Conservation (phyloP, 1,139 yeast species). For the Candida sp. region DNA sequence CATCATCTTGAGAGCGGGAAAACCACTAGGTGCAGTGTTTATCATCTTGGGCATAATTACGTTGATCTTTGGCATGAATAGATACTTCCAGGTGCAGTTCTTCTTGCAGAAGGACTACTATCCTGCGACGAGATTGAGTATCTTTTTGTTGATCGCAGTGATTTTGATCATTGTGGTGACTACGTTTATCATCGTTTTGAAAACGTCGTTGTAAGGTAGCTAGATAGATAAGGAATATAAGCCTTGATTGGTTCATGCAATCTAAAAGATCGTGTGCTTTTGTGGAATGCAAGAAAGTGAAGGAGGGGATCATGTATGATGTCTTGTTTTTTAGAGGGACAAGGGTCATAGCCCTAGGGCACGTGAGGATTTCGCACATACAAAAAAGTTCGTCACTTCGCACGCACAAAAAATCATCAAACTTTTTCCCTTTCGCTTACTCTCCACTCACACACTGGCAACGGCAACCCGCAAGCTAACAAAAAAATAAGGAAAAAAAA, state of each 20-base stretch:
- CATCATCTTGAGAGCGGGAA: constrained; percentile 29
- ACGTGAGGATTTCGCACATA: not conserved
- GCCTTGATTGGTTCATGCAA: not conserved
- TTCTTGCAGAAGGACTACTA: constrained; percentile 28
- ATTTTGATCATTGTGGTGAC: constrained; percentile 25
- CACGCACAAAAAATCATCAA: constrained; percentile 5
- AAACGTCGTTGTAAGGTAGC: constrained; percentile 9
- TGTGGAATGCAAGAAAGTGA: too few relatives aligned
- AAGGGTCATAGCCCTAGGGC: constrained; percentile 10
- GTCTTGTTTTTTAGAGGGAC: not conserved
- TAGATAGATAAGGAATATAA: not conserved
- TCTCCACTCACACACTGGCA: not conserved
- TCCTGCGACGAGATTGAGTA: constrained; percentile 34
- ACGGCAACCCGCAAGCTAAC: not conserved
- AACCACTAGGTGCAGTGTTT: constrained; percentile 40
- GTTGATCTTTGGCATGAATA: constrained; percentile 32
- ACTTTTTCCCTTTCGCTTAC: not conserved
- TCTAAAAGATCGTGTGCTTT: not conserved
- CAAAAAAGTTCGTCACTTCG: not conserved
- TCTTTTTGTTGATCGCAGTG: constrained; percentile 22
- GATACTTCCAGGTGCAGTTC: constrained; percentile 41
- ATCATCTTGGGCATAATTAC: constrained; percentile 40
- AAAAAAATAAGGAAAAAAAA: constrained; percentile 7
- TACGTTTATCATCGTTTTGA: constrained; percentile 27
- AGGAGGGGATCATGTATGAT: too few relatives aligned